Base-by-base conservation (phyloP, 768 basidiomycete genomes). In the Suillus americanus region DNA sequence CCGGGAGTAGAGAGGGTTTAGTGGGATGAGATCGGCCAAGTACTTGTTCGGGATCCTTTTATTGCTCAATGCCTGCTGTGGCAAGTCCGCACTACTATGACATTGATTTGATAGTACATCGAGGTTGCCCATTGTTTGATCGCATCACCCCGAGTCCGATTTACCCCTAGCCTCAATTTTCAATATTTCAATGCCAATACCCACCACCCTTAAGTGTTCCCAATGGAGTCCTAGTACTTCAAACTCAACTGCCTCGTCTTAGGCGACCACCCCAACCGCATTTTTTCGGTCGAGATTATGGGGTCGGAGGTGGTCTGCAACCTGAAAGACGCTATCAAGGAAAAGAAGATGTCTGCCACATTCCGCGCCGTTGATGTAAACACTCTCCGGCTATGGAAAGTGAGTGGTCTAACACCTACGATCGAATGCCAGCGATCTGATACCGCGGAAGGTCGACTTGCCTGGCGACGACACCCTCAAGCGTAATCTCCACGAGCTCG, bases 281-380 rank as follows among this genome's bases (percentile, higher is more conserved):
- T 23, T 5, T 46, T 46, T n/a, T 4, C 12, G 2, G n/a, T 23
- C n/a, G 3, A 23, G n/a, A 23, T 46, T 46, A 4, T 5, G 13
- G 3, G 2, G 45, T 12, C n/a, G 45, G 5, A 10, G 4, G 5
- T 12, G 10, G n/a, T 46, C 5, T 4, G 0, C 12, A 5, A 50
- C 23, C 25, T 50, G 13, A 14, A 0, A 25, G 6, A 25, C 1
- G 6, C 5, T 1, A 50, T 50, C 23, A 50, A 50, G 5, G 5
- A 7, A 25, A 8, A 25, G 13, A 14, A 6, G 1, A 25, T n/a
- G n/a, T n/a, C n/a, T n/a, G n/a, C n/a, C n/a, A 14, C 3, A 50
- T 50, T 25, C 14, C 0, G 1, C 2, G 13, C 0, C 3, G 13
- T 50, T 1, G 25, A 25, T 25, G 48, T 6, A 6, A 0, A 7